Percentiles rank a stretch among this genome's conserved stretches.
Conservation (phyloP, 2,329 filamentous ascomycete genomes). For the Teratosphaeria destructans region DNA sequence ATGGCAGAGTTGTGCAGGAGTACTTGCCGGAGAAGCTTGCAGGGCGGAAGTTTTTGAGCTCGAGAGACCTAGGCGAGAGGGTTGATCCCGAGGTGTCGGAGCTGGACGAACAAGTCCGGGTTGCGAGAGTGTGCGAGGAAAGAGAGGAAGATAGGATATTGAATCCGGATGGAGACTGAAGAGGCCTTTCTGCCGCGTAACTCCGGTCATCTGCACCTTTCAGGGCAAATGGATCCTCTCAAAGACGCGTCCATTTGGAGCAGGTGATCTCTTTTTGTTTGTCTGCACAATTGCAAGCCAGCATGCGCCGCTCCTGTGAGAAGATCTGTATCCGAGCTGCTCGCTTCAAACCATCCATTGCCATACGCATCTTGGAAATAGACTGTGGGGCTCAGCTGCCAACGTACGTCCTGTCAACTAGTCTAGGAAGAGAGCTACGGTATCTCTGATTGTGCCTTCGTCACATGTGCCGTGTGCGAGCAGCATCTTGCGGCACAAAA, state of each 20-base stretch:
- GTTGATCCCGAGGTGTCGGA: conserved; percentile 48
- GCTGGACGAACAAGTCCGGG: conserved; percentile 11
- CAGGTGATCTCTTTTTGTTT: no score
- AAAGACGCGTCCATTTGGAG: no score
- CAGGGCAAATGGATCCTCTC: background rate
- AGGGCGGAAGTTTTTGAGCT: conserved; percentile 66
- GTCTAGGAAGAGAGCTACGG: no score
- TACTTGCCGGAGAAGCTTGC: conserved; percentile 73
- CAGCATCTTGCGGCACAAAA: background rate
- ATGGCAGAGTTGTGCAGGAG: conserved; percentile 73
- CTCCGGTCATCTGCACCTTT: background rate
- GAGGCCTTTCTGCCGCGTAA: background rate
- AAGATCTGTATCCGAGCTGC: background rate
- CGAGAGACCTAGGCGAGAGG: conserved; percentile 65
- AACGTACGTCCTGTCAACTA: no score
- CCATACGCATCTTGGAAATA: no score
- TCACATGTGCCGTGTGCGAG: background rate
- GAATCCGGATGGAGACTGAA: conserved; percentile 24
- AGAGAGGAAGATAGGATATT: conserved; percentile 15
- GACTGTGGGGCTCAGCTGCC: no score
- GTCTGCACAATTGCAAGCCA: no score
- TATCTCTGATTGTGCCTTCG: background rate
- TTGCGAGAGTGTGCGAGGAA: conserved; percentile 11
- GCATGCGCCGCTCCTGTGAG: no score
- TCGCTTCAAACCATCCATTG: no score